phyloP scores from a whole-genome alignment of 2,329 filamentous ascomycete genomes.

The Epichloe hybrida region DNA sequence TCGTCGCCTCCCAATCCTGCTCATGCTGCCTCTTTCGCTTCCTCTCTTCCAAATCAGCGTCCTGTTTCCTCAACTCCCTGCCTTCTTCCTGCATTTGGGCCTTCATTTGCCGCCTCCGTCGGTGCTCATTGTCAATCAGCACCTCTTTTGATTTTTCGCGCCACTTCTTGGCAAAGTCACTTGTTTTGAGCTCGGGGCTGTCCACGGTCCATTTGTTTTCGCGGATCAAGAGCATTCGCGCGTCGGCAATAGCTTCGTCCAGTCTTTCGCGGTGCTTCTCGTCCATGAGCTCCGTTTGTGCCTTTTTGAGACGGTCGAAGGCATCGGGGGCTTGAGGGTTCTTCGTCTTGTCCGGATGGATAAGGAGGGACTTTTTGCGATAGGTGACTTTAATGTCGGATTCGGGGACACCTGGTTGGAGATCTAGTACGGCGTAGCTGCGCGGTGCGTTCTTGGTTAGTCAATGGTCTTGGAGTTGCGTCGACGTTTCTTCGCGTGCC shows the following conservation, averaged over 20 bases:
- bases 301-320: constrained; percentile 93
- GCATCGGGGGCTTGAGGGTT: constrained; percentile 86
- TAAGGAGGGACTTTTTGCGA: constrained; percentile 98
- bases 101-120: constrained; percentile 72
- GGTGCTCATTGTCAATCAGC: constrained; percentile 82
- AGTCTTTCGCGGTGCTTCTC: constrained; percentile 79
- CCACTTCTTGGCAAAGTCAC: constrained; percentile 75
- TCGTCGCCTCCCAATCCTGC: constrained; percentile 85
- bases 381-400: constrained; percentile 92
- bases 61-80: constrained; percentile 69
- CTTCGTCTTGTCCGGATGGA: constrained; percentile 95
- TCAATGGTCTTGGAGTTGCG: neutral
- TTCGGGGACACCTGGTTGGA: constrained; percentile 88
- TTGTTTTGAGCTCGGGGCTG: constrained; percentile 71
- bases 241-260: constrained; percentile 92
- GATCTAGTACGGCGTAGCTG: constrained; percentile 85
- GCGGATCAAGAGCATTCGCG: constrained; percentile 84
- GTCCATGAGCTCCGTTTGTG: constrained; percentile 80
- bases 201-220: constrained; percentile 90
- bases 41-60: constrained; percentile 68
- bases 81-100: constrained; percentile 96
- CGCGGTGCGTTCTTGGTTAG: neutral
- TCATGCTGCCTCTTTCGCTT: constrained; percentile 87
- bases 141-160: constrained; percentile 81
- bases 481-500: neutral